Conservation (phyloP, 208 protist species). For the Leishmania turanica region DNA sequence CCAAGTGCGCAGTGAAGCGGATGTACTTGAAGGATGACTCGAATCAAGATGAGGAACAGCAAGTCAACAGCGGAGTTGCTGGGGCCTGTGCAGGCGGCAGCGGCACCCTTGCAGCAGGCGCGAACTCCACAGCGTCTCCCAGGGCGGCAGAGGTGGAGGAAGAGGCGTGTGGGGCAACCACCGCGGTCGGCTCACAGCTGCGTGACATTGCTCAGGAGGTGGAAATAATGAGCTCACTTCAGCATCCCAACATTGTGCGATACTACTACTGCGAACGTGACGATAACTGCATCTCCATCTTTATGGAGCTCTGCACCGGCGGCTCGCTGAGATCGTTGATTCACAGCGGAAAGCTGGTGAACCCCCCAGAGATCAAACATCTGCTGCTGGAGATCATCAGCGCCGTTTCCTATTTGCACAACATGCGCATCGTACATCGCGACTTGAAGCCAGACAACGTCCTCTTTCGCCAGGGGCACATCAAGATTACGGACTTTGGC, state of each 20-base stretch:
- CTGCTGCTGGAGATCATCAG: conserved; percentile 70
- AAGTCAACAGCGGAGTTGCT: conserved; percentile 4
- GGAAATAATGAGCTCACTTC: conserved; percentile 80
- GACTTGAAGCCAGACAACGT: conserved; percentile 90
- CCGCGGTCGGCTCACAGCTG: conserved; percentile 45
- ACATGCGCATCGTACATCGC: conserved; percentile 78
- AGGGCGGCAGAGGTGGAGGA: neutral
- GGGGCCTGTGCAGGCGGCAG: neutral
- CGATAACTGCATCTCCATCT: conserved; percentile 87
- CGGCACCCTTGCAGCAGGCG: neutral
- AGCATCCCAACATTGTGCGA: conserved; percentile 85
- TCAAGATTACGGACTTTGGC: conserved; percentile 85
- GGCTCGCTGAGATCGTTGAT: conserved; percentile 67
- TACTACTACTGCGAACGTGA: conserved; percentile 83
- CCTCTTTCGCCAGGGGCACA: conserved; percentile 65
- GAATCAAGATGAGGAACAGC: conserved; percentile 33
- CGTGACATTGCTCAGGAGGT: conserved; percentile 82
- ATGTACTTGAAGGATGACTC: conserved; percentile 73
- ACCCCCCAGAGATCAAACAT: conserved; percentile 49
- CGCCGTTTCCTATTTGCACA: conserved; percentile 79
- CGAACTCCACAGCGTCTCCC: neutral
- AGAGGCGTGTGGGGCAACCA: conserved; percentile 18
- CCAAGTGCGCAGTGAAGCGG: conserved; percentile 81
- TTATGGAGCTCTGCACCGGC: conserved; percentile 91
- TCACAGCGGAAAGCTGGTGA: conserved; percentile 40